A percentile compares a stretch with the other conserved stretches of the same genome.
Evolutionary conservation across 768 basidiomycete genomes (phyloP).

Genomic region (Suillus ampliporus): DNA sequence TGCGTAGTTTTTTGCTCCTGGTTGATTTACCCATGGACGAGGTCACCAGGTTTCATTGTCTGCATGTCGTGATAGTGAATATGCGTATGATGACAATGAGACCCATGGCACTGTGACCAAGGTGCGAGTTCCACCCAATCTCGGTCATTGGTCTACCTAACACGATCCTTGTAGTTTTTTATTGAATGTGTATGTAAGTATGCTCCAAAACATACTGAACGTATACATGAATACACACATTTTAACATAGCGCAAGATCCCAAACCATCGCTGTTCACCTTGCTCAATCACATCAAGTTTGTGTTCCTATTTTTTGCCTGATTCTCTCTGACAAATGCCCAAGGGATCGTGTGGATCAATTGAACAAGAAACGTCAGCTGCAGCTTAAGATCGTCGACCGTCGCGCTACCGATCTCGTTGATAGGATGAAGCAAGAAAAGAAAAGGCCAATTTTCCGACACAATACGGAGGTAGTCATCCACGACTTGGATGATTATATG

Average conservation of each 20-base stretch:
- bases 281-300: conserved; percentile 31
- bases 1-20: conserved; percentile 17
- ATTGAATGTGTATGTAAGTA: conserved; percentile 32
- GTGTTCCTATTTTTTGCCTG: conserved; percentile 1
- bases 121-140: conserved; percentile 14
- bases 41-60: conserved; percentile 31
- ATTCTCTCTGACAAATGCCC: neutral
- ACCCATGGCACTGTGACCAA: conserved; percentile 25
- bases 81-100: conserved; percentile 26
- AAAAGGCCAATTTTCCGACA: conserved; percentile 19
- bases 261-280: conserved; percentile 27
- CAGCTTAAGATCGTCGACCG: conserved; percentile 17
- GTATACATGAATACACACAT: neutral
- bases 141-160: conserved; percentile 7
- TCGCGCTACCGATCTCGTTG: conserved; percentile 17
- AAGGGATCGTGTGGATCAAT: conserved; percentile 24
- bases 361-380: conserved; percentile 21
- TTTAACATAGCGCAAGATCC: conserved; percentile 23
- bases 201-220: neutral
- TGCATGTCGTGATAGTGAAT: conserved; percentile 33
- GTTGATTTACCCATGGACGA: conserved; percentile 4
- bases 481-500: conserved; percentile 13
- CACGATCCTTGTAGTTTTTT: conserved; percentile 27
- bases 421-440: conserved; percentile 5
- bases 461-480: conserved; percentile 18